These are phyloP conservation scores for Silene latifolia DNA, from an alignment of 148 eudicot genomes.

Conservation along the genomic window DNA sequence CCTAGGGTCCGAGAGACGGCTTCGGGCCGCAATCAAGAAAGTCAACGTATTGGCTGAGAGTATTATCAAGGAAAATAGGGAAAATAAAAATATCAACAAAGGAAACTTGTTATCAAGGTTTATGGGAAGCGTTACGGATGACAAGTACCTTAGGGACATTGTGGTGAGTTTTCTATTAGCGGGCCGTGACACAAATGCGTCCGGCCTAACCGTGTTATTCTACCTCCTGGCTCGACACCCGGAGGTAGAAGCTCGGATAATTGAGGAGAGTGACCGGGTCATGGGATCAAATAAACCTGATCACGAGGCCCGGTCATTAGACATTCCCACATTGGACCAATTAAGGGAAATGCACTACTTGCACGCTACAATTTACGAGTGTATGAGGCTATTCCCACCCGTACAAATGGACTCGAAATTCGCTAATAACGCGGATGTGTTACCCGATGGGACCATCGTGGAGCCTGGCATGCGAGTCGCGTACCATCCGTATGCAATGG, in stretches of 20 bases:
- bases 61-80: slow-evolving; percentile 34
- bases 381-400: slow-evolving; percentile 38
- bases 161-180: slow-evolving; percentile 57
- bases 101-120: slow-evolving; percentile 52
- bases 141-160: slow-evolving; percentile 46
- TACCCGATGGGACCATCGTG: slow-evolving; percentile 48
- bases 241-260: slow-evolving; percentile 32
- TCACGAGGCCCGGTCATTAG: slow-evolving; percentile 9
- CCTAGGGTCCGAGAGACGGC: slow-evolving; percentile 43
- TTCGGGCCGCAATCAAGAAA: slow-evolving; percentile 32
- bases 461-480: slow-evolving; percentile 38
- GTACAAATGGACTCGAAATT: slow-evolving; percentile 46
- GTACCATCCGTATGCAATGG: slow-evolving; percentile 54
- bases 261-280: slow-evolving; percentile 37
- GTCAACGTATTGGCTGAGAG: slow-evolving; percentile 37
- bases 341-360: slow-evolving; percentile 36
- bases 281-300: not conserved
- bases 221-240: slow-evolving; percentile 45
- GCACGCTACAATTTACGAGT: slow-evolving; percentile 37
- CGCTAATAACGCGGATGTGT: slow-evolving; percentile 30
- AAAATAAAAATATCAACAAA: slow-evolving; percentile 8
- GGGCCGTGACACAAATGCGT: slow-evolving; percentile 60
- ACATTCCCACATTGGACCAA: slow-evolving; percentile 24
- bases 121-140: slow-evolving; percentile 38
- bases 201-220: slow-evolving; percentile 53